Evolutionary conservation across 2,329 filamentous ascomycete species (phyloP).

Genomic region (Sphaerulina vaccinii): DNA sequence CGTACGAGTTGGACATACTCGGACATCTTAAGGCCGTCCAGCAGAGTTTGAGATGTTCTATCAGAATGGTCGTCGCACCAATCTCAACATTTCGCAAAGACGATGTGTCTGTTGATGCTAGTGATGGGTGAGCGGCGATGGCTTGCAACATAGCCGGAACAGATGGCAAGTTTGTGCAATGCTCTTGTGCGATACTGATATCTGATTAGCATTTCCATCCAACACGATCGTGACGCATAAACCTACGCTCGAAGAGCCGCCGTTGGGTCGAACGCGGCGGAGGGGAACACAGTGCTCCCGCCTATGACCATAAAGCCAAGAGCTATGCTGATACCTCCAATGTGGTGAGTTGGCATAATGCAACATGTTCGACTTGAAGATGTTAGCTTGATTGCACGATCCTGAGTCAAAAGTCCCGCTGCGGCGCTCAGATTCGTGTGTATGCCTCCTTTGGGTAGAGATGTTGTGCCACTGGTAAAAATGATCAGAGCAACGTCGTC

Average conservation of each 20-base stretch:
- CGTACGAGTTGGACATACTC: conserved; percentile 9
- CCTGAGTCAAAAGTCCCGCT: not conserved
- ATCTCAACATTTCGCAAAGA: conserved; percentile 1
- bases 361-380: conserved; percentile 3
- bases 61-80: not conserved
- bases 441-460: conserved; percentile 15
- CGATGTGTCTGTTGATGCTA: not conserved
- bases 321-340: conserved; percentile 2
- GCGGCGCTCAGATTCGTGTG: conserved; percentile 9
- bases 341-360: conserved; percentile 5
- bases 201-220: not conserved
- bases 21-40: conserved; percentile 6
- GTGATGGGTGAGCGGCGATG: not conserved
- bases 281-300: conserved; percentile 1
- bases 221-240: not conserved
- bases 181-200: not conserved
- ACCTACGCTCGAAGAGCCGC: conserved; percentile 7
- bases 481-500: conserved; percentile 3
- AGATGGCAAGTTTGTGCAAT: conserved; percentile 2
- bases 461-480: conserved; percentile 18
- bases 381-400: not conserved
- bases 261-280: conserved; percentile 1
- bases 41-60: conserved; percentile 1
- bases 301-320: conserved; percentile 2
- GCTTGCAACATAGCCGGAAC: conserved; percentile 7